Conservation (phyloP, 2,329 filamentous ascomycete species). For the Diaporthe caulivora region DNA sequence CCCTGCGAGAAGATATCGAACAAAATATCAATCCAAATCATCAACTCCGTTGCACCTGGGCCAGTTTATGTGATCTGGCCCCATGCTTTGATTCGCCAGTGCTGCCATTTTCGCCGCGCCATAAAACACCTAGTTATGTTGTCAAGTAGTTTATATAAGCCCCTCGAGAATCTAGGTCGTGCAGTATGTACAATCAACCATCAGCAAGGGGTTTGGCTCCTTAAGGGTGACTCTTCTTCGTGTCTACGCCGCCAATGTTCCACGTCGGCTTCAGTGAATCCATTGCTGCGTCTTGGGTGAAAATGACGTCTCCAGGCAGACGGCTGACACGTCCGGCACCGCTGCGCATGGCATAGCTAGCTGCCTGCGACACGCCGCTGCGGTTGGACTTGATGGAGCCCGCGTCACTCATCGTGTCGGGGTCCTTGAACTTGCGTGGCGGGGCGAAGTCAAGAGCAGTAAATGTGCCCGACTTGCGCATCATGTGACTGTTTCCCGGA, state of each 20-base stretch:
- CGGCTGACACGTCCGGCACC: slow-evolving; percentile 90
- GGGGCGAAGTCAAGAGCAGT: slow-evolving; percentile 86
- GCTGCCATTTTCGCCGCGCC: slow-evolving; percentile 35
- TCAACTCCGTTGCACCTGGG: slow-evolving; percentile 28
- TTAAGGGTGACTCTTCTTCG: slow-evolving; percentile 43
- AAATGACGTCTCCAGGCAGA: slow-evolving; percentile 84
- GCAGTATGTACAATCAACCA: slow-evolving; percentile 35
- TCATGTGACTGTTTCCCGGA: slow-evolving; percentile 65
- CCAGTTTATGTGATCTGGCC: slow-evolving; percentile 32
- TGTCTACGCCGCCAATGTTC: slow-evolving; percentile 59
- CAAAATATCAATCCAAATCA: slow-evolving; percentile 30
- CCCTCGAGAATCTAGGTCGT: slow-evolving; percentile 7
- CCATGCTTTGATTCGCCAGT: slow-evolving; percentile 36
- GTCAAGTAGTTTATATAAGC: slow-evolving; percentile 26
- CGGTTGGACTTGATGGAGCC: slow-evolving; percentile 79
- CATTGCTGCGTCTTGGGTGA: slow-evolving; percentile 77
- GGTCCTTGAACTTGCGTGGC: slow-evolving; percentile 78
- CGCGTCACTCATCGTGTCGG: slow-evolving; percentile 68
- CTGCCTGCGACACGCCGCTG: slow-evolving; percentile 79
- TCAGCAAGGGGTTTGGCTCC: background rate
- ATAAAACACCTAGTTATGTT: slow-evolving; percentile 29
- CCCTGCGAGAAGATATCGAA: slow-evolving; percentile 24
- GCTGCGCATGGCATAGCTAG: slow-evolving; percentile 78
- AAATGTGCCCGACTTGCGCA: slow-evolving; percentile 84
- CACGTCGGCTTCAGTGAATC: slow-evolving; percentile 71